Percentiles rank a stretch among this genome's conserved stretches.
Conservation (phyloP, 305 asterid species). For the Stenogyne calaminthoides region DNA sequence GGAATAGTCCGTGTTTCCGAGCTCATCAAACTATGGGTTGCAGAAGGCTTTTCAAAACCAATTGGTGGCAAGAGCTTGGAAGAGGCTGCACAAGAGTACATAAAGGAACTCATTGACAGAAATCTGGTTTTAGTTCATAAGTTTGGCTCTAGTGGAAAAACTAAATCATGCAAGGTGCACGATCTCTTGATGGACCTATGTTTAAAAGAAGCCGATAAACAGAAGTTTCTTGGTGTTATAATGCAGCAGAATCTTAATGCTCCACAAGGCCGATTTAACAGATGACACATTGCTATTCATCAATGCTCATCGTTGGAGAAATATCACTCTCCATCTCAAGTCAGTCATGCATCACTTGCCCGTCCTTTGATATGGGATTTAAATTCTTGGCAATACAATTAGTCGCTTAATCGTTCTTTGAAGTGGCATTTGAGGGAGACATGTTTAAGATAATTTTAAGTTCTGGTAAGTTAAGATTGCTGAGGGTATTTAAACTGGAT, state of each 20-base stretch:
- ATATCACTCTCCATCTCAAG: neutral
- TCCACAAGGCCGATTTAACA: neutral
- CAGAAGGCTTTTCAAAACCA: constrained; percentile 26
- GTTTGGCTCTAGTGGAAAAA: neutral
- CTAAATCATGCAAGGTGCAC: neutral
- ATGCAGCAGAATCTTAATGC: neutral
- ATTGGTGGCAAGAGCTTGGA: neutral
- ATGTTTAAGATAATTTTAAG: neutral
- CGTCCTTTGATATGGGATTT: neutral
- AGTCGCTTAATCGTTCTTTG: neutral
- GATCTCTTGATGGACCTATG: neutral
- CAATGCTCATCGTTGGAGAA: neutral
- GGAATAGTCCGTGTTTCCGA: neutral
- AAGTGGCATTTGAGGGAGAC: neutral
- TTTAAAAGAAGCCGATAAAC: neutral
- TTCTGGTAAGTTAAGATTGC: neutral
- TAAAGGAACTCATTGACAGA: neutral
- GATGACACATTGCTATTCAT: neutral
- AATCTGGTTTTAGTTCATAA: neutral
- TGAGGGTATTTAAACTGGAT: neutral
- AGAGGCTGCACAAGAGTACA: neutral
- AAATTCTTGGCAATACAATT: neutral
- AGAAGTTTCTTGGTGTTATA: neutral
- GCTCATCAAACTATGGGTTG: constrained; percentile 24
- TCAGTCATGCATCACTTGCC: neutral